Percentiles rank a stretch among this genome's conserved stretches.
phyloP scores from a whole-genome alignment of 164 flowering plant species.

The Berberis vulgaris region DNA sequence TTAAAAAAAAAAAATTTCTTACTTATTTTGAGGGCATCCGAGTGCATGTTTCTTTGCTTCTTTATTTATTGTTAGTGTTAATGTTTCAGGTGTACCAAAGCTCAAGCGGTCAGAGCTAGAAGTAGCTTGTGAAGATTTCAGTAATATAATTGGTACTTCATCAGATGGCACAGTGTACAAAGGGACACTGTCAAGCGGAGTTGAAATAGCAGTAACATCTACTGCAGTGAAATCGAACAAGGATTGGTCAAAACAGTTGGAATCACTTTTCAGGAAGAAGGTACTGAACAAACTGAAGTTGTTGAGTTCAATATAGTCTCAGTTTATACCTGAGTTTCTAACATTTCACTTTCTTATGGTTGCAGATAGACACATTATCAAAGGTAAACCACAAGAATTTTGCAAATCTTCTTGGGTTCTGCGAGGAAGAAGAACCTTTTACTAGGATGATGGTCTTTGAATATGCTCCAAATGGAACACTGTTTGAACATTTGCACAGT shows the following conservation, averaged over 20 bases:
- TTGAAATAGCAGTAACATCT: conserved; percentile 72
- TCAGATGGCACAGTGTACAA: conserved; percentile 56
- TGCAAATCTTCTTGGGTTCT: conserved; percentile 66
- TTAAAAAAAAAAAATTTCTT: not conserved
- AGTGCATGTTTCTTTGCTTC: not conserved
- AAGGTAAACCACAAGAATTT: conserved; percentile 83
- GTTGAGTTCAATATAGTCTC: not conserved
- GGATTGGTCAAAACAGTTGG: conserved; percentile 53
- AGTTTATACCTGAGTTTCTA: not conserved
- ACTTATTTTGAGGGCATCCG: not conserved
- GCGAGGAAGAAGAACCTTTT: conserved; percentile 72
- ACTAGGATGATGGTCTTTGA: conserved; percentile 89
- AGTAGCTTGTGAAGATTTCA: conserved; percentile 58
- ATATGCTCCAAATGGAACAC: conserved; percentile 84
- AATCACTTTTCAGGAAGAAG: conserved; percentile 65
- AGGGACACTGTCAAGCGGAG: conserved; percentile 80
- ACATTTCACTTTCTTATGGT: conserved; percentile 9
- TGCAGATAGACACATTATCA: conserved; percentile 64
- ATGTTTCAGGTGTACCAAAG: conserved; percentile 17
- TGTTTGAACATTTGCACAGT: conserved; percentile 85
- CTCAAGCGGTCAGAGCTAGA: conserved; percentile 20
- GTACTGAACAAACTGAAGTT: conserved; percentile 19
- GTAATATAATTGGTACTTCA: conserved; percentile 66
- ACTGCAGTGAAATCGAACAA: conserved; percentile 32
- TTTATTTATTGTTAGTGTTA: not conserved